phyloP scores from a whole-genome alignment of 768 basidiomycete genomes.

The Ramaria sp. region DNA sequence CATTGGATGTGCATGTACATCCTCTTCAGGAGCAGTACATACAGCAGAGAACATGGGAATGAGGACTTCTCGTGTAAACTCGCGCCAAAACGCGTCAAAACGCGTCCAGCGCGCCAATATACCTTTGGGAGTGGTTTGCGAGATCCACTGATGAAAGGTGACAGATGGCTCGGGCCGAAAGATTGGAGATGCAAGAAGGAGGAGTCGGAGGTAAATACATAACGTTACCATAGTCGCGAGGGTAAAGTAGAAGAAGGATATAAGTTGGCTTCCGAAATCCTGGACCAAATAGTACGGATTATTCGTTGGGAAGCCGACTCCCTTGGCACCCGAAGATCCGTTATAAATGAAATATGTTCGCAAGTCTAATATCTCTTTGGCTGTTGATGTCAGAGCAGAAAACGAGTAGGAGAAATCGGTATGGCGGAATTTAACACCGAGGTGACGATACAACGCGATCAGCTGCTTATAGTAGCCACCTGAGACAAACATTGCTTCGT shows the following conservation, averaged over 20 bases:
- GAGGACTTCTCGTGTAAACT: conserved; percentile 43
- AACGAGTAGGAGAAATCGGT: conserved; percentile 67
- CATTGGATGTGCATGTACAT: conserved; percentile 46
- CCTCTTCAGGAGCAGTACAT: conserved; percentile 50
- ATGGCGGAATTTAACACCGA: conserved; percentile 46
- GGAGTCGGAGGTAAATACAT: conserved; percentile 35
- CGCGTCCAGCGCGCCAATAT: conserved; percentile 30
- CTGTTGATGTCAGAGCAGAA: conserved; percentile 31
- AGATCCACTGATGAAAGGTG: conserved; percentile 41
- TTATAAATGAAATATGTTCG: conserved; percentile 53
- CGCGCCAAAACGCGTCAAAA: conserved; percentile 39
- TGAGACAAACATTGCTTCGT: background rate
- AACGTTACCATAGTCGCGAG: conserved; percentile 31
- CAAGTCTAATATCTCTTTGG: conserved; percentile 19
- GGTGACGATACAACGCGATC: conserved; percentile 50
- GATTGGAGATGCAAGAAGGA: conserved; percentile 33
- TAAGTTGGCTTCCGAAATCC: conserved; percentile 15
- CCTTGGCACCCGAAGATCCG: conserved; percentile 43
- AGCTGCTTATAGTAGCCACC: conserved; percentile 65
- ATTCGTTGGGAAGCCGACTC: conserved; percentile 39
- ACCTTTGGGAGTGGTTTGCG: conserved; percentile 29
- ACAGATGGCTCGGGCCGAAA: conserved; percentile 22
- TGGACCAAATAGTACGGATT: conserved; percentile 15
- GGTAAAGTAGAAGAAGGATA: conserved; percentile 28
- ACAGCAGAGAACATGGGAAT: conserved; percentile 63